Percentiles rank a stretch among this genome's conserved stretches.
These are phyloP conservation scores for Sphaerulina populicola DNA, from an alignment of 2,329 filamentous ascomycete species.

Conservation along the genomic window DNA sequence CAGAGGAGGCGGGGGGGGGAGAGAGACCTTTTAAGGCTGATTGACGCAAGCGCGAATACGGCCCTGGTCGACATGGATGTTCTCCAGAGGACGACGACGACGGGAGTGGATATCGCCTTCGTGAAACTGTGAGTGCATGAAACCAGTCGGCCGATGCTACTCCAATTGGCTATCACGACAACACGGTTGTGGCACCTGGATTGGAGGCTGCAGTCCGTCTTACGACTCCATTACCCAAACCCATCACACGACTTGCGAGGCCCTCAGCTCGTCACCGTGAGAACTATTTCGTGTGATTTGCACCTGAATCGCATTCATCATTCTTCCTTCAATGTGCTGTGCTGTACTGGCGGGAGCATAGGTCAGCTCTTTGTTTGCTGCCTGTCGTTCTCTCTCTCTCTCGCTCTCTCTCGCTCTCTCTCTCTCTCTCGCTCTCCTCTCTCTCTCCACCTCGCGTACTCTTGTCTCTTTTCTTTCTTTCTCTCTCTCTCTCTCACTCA, in stretches of 20 bases:
- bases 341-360: not conserved
- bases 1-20: no score
- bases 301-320: not conserved
- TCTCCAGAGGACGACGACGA: no score
- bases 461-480: no score
- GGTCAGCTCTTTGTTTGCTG: no score
- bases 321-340: not conserved
- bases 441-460: no score
- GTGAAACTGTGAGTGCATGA: not conserved
- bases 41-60: not conserved
- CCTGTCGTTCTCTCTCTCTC: no score
- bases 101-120: not conserved
- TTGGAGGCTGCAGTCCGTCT: not conserved
- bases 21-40: not conserved
- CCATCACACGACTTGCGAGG: not conserved
- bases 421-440: no score
- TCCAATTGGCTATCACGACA: not conserved
- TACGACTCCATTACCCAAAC: not conserved
- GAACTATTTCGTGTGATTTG: no score
- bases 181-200: not conserved
- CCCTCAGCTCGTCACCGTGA: not conserved
- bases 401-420: no score
- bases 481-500: no score
- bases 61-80: not conserved
- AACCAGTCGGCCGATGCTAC: not conserved